Base-by-base conservation (phyloP, 106 monocot species). In the Acorus calamus region DNA sequence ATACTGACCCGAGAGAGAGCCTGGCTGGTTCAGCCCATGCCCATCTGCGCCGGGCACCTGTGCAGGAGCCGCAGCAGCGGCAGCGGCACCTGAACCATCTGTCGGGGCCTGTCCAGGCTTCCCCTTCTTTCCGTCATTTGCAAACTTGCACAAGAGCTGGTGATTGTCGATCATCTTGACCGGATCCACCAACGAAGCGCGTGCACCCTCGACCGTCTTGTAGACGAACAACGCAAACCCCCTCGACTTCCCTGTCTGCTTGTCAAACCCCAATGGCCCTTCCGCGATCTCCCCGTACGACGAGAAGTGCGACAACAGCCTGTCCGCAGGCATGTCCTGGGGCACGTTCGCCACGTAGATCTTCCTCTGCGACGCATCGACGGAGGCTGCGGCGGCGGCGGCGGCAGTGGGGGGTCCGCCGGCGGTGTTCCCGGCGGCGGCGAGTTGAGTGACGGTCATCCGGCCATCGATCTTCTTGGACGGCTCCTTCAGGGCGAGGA, bases 61-160 rank as follows among this genome's bases (percentile, higher is more conserved):
- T 28, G 28, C 28, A 28, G 28, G 28, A 28, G 28, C 54, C 4
- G 62, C 52, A 51, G 61, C 57, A 50, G 14, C 44, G 4, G 8
- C 55, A 12, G 51, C 65, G 52, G 47, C 43, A 11, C 56, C 68
- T 3, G 69, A 53, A 28, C 47, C 12, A 4, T 6, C 56, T 7
- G 55, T 60, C 46, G 11, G 50, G 7, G 62, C 74, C 3, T 47
- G 62, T 3, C 75, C 75, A 43, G 78, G 65, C 63, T 80, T 96
- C 65, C 81, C 84, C 60, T 80, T 96, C 66, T 89, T 94, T 46
- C 90, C 90, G 42, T 84, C 84, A 7, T 11, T 72, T 3, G 90
- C 96, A 9, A 84, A 60, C 78, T 85, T 87, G 57, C 90, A 90
- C 5, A 60, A 51, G 50, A 91, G 41, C 47, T 60, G 64, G 8